Base-by-base conservation (phyloP, 495 filamentous ascomycete species). In the Cryomyces minteri region DNA sequence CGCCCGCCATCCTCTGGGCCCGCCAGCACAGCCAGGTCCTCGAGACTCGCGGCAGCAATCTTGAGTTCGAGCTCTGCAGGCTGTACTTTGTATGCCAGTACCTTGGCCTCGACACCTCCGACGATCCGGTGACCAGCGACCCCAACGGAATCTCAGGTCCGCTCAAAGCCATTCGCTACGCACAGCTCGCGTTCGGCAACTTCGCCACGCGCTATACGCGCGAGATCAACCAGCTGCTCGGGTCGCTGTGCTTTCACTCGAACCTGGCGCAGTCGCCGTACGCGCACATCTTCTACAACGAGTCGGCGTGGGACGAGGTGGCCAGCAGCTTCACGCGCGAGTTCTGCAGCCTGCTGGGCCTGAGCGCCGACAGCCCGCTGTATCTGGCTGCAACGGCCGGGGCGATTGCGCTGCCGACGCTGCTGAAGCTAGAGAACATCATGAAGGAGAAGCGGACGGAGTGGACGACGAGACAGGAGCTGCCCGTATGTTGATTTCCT, bases 381-480 rank as follows among this genome's bases (percentile, higher is more conserved):
- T 92, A 94, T 55, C 76, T 94, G 30, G 87, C 90, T 34, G 79
- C 76, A 0, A 96, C 88, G 18, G 90, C 90, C 9, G 90, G 90
- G 25, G 80, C 83, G 5, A 87, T 99, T 11, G 87, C 90, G 0
- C 62, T 99, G 1, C 90, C 90, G 0, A 82, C 74, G 5, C 63
- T 95, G 4, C 59, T 88, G 41, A 96, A 96, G 56, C 71, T 87
- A 48, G 77, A 80, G 46, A 76, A 68, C 0, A 85, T 87, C 53
- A 87, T 87, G 66, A 79, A 80, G 53, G 76, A 83, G 34, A 88
- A 86, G 61, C 76, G 81, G 32, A 92, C 88, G 1, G 87, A 93
- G 61, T 99, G 90, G 90, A 95, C 86, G 2, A 86, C 84, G 0
- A 70, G 79, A 34, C 75, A 88, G 56, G 90, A 99, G 60, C 66